A percentile compares a stretch with the other conserved stretches of the same genome.
These are phyloP conservation scores for Groenewaldozyma auringiensis DNA, from an alignment of 1,139 yeast genomes.

Conservation along the genomic window DNA sequence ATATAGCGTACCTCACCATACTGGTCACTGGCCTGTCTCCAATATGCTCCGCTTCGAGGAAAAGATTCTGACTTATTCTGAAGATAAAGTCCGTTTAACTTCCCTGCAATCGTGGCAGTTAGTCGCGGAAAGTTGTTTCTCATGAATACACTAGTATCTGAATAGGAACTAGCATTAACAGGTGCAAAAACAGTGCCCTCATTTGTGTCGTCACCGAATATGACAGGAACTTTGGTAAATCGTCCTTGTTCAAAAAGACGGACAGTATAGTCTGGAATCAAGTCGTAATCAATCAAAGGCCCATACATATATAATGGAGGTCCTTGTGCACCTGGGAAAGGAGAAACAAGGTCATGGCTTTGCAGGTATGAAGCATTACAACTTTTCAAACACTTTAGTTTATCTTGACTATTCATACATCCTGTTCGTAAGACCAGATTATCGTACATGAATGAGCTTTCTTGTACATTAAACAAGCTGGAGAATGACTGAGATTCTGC, in stretches of 20 bases:
- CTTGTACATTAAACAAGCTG: constrained; percentile 4
- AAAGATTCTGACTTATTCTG: constrained; percentile 4
- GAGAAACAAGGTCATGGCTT: not conserved
- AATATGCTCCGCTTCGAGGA: constrained; percentile 4
- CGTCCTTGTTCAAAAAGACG: constrained; percentile 11
- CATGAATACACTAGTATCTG: constrained; percentile 2
- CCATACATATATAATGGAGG: constrained; percentile 8
- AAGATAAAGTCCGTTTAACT: constrained; percentile 4
- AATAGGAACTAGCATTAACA: constrained; percentile 5
- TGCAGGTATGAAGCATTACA: constrained; percentile 4
- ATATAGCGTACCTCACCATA: constrained; percentile 10
- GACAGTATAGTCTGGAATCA: constrained; percentile 11
- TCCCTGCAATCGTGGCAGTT: not conserved
- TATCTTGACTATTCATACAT: constrained; percentile 2
- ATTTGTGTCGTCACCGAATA: constrained; percentile 15
- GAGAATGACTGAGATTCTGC: constrained; percentile 9
- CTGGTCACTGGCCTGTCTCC: constrained; percentile 6
- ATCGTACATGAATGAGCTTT: constrained; percentile 7
- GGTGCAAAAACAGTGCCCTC: constrained; percentile 15
- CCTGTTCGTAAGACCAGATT: constrained; percentile 7
- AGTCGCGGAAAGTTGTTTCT: constrained; percentile 5
- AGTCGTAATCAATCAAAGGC: constrained; percentile 11
- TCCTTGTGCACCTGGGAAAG: constrained; percentile 7
- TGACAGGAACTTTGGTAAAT: constrained; percentile 14
- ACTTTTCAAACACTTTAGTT: constrained; percentile 4